These are phyloP conservation scores for Tylopilus sp. DNA, from an alignment of 768 basidiomycete species.

Conservation along the genomic window DNA sequence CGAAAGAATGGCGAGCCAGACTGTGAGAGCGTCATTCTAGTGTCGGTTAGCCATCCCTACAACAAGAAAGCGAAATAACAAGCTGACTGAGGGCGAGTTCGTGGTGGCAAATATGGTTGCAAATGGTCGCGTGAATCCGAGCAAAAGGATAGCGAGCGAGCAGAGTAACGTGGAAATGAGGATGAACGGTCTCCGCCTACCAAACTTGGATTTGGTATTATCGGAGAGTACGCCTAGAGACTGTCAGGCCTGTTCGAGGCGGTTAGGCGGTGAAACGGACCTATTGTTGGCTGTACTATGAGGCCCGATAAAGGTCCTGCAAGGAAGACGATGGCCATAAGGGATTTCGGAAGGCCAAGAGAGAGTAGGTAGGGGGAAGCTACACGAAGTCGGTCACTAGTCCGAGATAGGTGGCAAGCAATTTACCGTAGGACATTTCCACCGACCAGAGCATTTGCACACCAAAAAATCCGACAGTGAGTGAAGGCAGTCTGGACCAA, in stretches of 20 bases:
- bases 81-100: neutral
- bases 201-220: constrained; percentile 77
- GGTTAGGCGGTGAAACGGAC: constrained; percentile 32
- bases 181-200: constrained; percentile 86
- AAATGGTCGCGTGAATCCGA: constrained; percentile 3
- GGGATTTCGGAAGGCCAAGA: constrained; percentile 80
- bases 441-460: constrained; percentile 92
- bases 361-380: constrained; percentile 89
- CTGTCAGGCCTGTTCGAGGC: neutral
- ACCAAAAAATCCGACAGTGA: constrained; percentile 80
- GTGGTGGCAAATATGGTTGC: constrained; percentile 2
- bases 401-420: neutral
- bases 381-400: constrained; percentile 20
- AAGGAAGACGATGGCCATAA: constrained; percentile 87
- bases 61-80: neutral
- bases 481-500: constrained; percentile 61
- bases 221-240: constrained; percentile 67
- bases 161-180: constrained; percentile 64
- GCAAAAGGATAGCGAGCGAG: constrained; percentile 43
- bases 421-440: constrained; percentile 83
- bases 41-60: neutral
- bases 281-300: constrained; percentile 87
- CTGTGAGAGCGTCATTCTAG: constrained; percentile 64
- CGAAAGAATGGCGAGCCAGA: constrained; percentile 71
- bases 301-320: constrained; percentile 90